phyloP scores from a whole-genome alignment of 169 alveolate genomes.

The Plasmodium gonderi region DNA sequence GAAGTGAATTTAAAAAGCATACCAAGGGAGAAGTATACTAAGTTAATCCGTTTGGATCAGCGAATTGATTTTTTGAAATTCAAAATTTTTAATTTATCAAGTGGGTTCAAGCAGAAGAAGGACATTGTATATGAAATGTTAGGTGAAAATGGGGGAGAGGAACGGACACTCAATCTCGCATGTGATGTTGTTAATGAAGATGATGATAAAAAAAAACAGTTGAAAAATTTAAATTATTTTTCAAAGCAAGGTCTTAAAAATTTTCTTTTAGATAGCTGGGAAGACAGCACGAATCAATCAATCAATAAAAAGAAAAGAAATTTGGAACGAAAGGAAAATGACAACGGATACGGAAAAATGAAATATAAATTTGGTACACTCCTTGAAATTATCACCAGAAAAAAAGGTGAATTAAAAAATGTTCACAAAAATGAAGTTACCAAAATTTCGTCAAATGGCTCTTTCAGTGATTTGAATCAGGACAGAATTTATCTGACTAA shows the following conservation, averaged over 20 bases:
- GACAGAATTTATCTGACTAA: background rate
- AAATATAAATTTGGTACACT: background rate
- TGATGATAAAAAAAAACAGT: too few species aligned
- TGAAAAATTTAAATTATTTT: too few species aligned
- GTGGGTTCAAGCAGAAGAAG: background rate
- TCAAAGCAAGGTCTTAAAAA: background rate
- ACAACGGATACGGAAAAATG: background rate
- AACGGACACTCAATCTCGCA: too few species aligned
- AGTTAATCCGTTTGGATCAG: background rate
- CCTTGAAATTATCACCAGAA: background rate
- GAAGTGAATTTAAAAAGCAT: background rate
- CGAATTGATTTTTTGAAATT: background rate
- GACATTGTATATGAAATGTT: background rate
- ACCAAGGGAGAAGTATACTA: background rate
- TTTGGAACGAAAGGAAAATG: background rate
- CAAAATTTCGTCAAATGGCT: background rate
- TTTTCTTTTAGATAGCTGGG: background rate
- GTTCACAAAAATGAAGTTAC: background rate
- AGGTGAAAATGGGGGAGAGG: background rate
- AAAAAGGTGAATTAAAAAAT: background rate
- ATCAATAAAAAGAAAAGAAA: background rate
- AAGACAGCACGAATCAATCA: conserved; percentile 15
- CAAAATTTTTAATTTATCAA: background rate
- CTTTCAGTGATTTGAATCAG: background rate
- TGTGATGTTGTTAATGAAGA: too few species aligned